These are phyloP conservation scores for Pistacia vera DNA, from an alignment of 345 rosid species.

Conservation along the genomic window DNA sequence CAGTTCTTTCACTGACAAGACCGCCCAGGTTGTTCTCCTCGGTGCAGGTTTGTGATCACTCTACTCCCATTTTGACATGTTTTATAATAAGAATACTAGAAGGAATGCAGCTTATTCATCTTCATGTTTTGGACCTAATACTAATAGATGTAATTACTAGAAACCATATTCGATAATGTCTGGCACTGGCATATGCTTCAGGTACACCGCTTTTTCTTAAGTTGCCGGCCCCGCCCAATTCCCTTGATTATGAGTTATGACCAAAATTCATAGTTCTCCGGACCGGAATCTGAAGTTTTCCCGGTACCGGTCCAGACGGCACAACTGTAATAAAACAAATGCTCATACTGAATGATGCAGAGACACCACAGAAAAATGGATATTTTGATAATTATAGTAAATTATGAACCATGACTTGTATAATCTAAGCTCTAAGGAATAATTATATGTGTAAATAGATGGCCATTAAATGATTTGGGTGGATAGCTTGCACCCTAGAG, in stretches of 20 bases:
- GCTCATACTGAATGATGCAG: background rate
- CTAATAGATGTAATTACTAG: background rate
- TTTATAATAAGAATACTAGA: background rate
- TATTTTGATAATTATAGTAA: background rate
- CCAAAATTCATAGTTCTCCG: background rate
- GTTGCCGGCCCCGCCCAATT: background rate
- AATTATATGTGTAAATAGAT: background rate
- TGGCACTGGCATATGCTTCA: background rate
- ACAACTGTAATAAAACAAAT: background rate
- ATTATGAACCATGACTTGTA: background rate
- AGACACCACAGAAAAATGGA: background rate
- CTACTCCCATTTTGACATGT: slow-evolving; percentile 4
- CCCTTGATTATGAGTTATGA: background rate
- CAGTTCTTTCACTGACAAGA: slow-evolving; percentile 45
- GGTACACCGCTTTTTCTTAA: background rate
- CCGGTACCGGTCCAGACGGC: background rate
- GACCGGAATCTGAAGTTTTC: background rate
- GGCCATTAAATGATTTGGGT: background rate
- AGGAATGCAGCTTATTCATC: slow-evolving; percentile 3
- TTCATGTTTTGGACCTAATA: background rate
- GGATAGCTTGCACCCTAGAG: background rate
- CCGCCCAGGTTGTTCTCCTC: slow-evolving; percentile 80
- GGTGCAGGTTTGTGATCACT: slow-evolving; percentile 75
- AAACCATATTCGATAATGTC: background rate
- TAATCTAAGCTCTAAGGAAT: background rate